These are phyloP conservation scores for Hypoxylon sp. DNA, from an alignment of 2,329 filamentous ascomycete genomes.

Conservation along the genomic window DNA sequence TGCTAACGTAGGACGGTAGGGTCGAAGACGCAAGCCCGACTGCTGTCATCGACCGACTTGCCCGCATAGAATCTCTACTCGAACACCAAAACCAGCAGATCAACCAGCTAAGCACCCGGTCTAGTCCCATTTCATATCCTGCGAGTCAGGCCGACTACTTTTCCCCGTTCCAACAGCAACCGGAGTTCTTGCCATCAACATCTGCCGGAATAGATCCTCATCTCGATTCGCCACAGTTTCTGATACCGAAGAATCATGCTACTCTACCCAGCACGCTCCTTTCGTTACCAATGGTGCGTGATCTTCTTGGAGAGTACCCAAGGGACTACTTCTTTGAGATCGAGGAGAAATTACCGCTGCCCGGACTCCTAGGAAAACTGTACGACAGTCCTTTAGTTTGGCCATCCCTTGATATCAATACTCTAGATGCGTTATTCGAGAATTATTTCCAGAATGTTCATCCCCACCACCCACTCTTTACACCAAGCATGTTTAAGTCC, in stretches of 20 bases:
- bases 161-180: slow-evolving; percentile 44
- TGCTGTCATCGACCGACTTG: slow-evolving; percentile 57
- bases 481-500: slow-evolving; percentile 47
- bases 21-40: slow-evolving; percentile 55
- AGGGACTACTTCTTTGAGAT: slow-evolving; percentile 55
- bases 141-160: slow-evolving; percentile 48
- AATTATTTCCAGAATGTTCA: slow-evolving; percentile 57
- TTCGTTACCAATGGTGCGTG: slow-evolving; percentile 54
- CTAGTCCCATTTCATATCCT: slow-evolving; percentile 47
- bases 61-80: slow-evolving; percentile 56
- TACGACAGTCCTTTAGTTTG: slow-evolving; percentile 47
- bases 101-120: slow-evolving; percentile 47
- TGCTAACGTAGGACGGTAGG: slow-evolving; percentile 44
- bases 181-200: slow-evolving; percentile 46
- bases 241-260: slow-evolving; percentile 56
- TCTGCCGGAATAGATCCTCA: slow-evolving; percentile 45
- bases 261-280: slow-evolving; percentile 55
- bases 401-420: slow-evolving; percentile 50
- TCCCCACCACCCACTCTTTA: slow-evolving; percentile 57
- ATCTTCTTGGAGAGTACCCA: slow-evolving; percentile 54
- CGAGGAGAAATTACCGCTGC: slow-evolving; percentile 54
- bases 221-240: slow-evolving; percentile 55
- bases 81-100: slow-evolving; percentile 54
- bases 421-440: slow-evolving; percentile 49
- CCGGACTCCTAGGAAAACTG: slow-evolving; percentile 51